Evolutionary conservation across 2,329 filamentous ascomycete species (phyloP).

Genomic region (Trichophyton simii): DNA sequence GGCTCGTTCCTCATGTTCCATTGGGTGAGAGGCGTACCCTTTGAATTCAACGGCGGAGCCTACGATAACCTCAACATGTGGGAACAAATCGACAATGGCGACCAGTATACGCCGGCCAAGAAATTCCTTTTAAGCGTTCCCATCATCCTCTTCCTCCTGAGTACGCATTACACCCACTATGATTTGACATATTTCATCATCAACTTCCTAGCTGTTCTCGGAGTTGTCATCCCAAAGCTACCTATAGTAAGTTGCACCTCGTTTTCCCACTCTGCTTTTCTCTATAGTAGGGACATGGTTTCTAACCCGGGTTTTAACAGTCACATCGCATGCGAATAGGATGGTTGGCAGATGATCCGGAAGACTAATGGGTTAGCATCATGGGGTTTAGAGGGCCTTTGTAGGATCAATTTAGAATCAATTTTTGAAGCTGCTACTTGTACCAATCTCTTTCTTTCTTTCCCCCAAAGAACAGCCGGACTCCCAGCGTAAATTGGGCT

Average conservation of each 20-base stretch:
- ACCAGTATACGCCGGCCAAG: conserved; percentile 96
- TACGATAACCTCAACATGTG: conserved; percentile 99
- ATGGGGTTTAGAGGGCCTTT: not conserved
- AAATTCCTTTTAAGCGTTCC: conserved; percentile 94
- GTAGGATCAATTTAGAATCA: conserved; percentile 5
- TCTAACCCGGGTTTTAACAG: conserved; percentile 31
- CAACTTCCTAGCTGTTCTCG: conserved; percentile 86
- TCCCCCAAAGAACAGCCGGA: not conserved
- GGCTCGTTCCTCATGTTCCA: conserved; percentile 99
- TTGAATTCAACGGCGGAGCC: conserved; percentile 95
- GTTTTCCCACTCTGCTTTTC: not conserved
- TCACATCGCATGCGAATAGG: conserved; percentile 68
- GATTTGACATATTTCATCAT: conserved; percentile 94
- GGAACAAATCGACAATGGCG: conserved; percentile 99
- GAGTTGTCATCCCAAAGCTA: conserved; percentile 89
- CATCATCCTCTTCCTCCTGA: conserved; percentile 85
- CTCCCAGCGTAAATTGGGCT: not conserved
- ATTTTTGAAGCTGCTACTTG: conserved; percentile 2
- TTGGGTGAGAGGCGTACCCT: conserved; percentile 92
- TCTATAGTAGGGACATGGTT: conserved; percentile 5
- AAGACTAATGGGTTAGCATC: conserved; percentile 21
- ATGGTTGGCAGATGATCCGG: conserved; percentile 56
- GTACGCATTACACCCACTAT: conserved; percentile 98
- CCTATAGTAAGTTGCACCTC: conserved; percentile 60
- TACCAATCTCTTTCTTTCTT: not conserved